Base-by-base conservation (phyloP, 441 rosid genomes). In the Pelargonium hybrid region DNA sequence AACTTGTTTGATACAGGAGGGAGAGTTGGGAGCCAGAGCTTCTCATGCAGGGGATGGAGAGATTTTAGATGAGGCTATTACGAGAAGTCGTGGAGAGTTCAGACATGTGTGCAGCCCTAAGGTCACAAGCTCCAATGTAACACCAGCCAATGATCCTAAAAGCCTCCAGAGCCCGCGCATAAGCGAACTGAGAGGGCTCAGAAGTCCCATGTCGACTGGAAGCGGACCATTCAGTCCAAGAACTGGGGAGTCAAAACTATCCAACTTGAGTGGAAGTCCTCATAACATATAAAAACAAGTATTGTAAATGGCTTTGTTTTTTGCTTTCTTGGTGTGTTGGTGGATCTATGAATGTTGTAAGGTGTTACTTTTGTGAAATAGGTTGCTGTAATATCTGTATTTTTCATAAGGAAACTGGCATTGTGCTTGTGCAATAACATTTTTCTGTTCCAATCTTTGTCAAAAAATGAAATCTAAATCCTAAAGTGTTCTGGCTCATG, bases 71-170 rank as follows among this genome's bases (percentile, higher is more conserved):
- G 90, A 79, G 71, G 74, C 86, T 23, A 80, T 89, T 54, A 89
- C 90, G 65, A 78, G 95, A 82, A 84, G 90, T 80, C 87, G 95
- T 5, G 92, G 92, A 20, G 95, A 89, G 84, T 70, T 87, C 68
- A 87, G 92, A 39, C 80, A 14, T 25, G 20, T 74, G 13, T 87
- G 73, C 15, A 87, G 90, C 70, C 89, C 87, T n/a, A 89, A 86
- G 76, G 64, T 79, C 29, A 81, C 86, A 23, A 86, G 90, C 71
- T 79, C 87, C 31, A 77, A 83, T 11, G 78, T 83, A 7, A 63
- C 76, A 73, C 79, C 87, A 14, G 81, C 75, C 73, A 73, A 76
- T 57, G 84, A 81, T 73, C 68, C 85, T 23, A 70, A 43, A 50
- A 82, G 87, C 76, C 87, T 88, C 15, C 69, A 69, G 48, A 14